Base-by-base conservation (phyloP, 139 green algal genomes). In the Chlamydomonas incerta region DNA sequence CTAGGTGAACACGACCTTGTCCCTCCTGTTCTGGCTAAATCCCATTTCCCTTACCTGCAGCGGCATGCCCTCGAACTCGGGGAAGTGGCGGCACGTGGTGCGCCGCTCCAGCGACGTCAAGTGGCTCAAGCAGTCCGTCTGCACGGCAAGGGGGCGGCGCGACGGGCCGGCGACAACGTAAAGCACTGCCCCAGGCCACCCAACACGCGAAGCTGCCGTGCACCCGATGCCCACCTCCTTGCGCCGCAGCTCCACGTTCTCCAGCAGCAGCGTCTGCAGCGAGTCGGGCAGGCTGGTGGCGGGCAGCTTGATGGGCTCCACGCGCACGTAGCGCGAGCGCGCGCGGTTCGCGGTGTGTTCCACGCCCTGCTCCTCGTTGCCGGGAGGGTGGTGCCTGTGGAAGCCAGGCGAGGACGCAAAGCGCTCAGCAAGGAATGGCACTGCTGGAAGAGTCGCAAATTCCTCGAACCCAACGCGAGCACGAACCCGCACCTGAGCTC, bases 1-100 rank as follows among this genome's bases (percentile, higher is more conserved):
- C n/a, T n/a, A n/a, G n/a, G n/a, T n/a, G n/a, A n/a, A n/a, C n/a
- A n/a, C n/a, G n/a, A n/a, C n/a, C n/a, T n/a, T n/a, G n/a, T n/a
- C n/a, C n/a, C n/a, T n/a, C n/a, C n/a, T n/a, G n/a, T n/a, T n/a
- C n/a, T n/a, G n/a, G n/a, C n/a, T n/a, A n/a, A n/a, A n/a, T n/a
- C n/a, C n/a, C 60, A n/a, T 23, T 15, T 2, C 34, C 26, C 76
- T 2, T n/a, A 85, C 79, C 79, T 85, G 80, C 52, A 86, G 80
- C 68, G 80, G 80, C 80, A 86, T 86, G 68, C 80, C 80, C 68
- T 70, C 50, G 26, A 86, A 86, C 80, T 86, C 80, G 24, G 80
- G 80, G 67, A 86, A 86, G 55, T 86, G 80, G 80, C 80, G 80
- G 55, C 80, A 86, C 9, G 80, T 86, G 52, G 80, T 86, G 34